Conservation (phyloP, 2,329 filamentous ascomycete species). For the Aspergillus tamarii region DNA sequence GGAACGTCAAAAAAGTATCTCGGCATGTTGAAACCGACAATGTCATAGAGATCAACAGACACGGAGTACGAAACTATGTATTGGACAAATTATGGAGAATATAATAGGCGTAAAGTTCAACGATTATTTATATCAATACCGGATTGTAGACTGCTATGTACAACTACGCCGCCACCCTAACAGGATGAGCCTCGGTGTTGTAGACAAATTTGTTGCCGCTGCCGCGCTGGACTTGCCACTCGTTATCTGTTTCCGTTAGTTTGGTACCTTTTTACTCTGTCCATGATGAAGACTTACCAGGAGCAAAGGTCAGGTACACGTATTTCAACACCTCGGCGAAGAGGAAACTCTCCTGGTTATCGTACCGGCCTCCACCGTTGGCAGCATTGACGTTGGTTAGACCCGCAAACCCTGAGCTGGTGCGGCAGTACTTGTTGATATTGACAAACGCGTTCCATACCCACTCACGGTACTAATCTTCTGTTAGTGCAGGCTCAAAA, state of each 20-base stretch:
- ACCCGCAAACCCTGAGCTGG: slow-evolving; percentile 68
- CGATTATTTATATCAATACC: not conserved
- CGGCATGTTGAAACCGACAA: too few species aligned
- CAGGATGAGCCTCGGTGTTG: slow-evolving; percentile 68
- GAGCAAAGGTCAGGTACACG: slow-evolving; percentile 69
- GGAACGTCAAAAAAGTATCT: too few species aligned
- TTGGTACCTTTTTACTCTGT: not conserved
- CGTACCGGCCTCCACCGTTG: slow-evolving; percentile 62
- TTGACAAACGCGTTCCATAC: slow-evolving; percentile 76
- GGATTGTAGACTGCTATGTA: slow-evolving; percentile 10
- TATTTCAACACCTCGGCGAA: slow-evolving; percentile 91
- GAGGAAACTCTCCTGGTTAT: slow-evolving; percentile 85
- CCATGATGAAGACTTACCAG: slow-evolving; percentile 27
- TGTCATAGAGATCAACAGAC: too few species aligned
- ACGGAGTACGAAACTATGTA: too few species aligned
- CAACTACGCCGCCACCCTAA: slow-evolving; percentile 11
- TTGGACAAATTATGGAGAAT: not conserved
- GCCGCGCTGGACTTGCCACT: slow-evolving; percentile 59
- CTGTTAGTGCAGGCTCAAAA: slow-evolving; percentile 15
- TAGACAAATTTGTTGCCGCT: slow-evolving; percentile 61
- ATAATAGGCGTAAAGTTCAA: not conserved
- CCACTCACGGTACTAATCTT: slow-evolving; percentile 71
- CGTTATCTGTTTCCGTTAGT: slow-evolving; percentile 52
- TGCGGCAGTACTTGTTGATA: slow-evolving; percentile 66
- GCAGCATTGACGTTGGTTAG: slow-evolving; percentile 67